phyloP scores from a whole-genome alignment of 345 rosid genomes.

The Ricinus communis region DNA sequence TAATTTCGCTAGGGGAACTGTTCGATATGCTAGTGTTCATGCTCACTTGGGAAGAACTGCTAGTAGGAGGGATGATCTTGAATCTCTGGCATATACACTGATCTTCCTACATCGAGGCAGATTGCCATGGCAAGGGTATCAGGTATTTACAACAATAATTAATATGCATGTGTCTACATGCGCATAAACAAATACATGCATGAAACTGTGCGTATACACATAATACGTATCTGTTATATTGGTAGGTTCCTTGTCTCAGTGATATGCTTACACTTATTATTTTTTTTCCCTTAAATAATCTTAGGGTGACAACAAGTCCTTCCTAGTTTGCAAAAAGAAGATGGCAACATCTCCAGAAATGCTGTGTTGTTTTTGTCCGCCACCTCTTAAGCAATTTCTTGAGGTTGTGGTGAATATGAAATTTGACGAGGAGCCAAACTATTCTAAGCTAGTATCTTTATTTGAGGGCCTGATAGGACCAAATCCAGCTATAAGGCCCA shows the following conservation, averaged over 20 bases:
- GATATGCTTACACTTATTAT: not conserved
- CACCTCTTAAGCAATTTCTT: conserved; percentile 31
- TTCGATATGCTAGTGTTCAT: conserved; percentile 40
- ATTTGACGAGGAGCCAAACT: conserved; percentile 39
- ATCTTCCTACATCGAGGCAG: conserved; percentile 38
- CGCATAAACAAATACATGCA: not conserved
- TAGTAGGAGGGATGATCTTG: conserved; percentile 39
- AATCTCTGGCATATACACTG: conserved; percentile 37
- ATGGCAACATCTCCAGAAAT: conserved; percentile 38
- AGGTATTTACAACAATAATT: conserved; percentile 10
- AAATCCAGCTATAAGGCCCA: conserved; percentile 39
- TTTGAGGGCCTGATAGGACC: conserved; percentile 35
- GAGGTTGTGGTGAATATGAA: conserved; percentile 39
- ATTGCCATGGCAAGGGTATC: conserved; percentile 43
- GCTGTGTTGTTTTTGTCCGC: conserved; percentile 36
- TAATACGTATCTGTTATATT: not conserved
- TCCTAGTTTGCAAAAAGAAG: conserved; percentile 40
- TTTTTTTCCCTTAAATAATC: not conserved
- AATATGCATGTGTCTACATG: not conserved
- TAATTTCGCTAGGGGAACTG: conserved; percentile 29
- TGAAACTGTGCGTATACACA: not conserved
- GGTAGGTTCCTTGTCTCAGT: not conserved
- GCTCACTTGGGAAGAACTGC: conserved; percentile 41
- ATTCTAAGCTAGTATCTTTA: conserved; percentile 31
- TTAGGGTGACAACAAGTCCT: conserved; percentile 37